Percentiles rank a stretch among this genome's conserved stretches.
Evolutionary conservation across 768 basidiomycete genomes (phyloP).

Genomic region (Leccinum obscurum): DNA sequence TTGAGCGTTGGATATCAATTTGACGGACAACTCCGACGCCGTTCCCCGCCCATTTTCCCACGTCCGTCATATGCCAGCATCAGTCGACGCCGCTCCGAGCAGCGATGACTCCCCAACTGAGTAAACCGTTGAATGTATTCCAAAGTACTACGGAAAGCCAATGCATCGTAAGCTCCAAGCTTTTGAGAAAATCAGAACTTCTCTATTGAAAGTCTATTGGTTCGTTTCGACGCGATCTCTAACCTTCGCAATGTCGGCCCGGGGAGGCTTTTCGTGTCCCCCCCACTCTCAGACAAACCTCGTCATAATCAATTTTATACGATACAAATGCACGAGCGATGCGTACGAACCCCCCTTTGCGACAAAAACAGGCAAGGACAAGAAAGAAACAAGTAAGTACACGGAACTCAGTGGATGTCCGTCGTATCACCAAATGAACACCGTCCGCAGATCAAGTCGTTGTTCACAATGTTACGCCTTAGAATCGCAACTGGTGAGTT

Average conservation of each 20-base stretch:
- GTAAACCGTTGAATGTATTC: neutral
- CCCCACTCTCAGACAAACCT: neutral
- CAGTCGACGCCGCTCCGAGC: neutral
- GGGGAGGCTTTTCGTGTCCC: neutral
- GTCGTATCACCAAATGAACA: neutral
- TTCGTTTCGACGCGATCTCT: neutral
- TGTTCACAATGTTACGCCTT: neutral
- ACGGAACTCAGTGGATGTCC: too few relatives aligned
- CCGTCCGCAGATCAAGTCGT: neutral
- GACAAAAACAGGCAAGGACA: neutral
- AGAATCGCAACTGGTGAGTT: neutral
- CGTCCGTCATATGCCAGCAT: too few relatives aligned
- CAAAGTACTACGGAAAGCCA: neutral
- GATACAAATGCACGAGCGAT: neutral
- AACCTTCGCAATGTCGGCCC: neutral
- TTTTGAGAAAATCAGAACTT: neutral
- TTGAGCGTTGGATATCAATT: neutral
- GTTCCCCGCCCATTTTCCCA: neutral
- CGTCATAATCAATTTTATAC: too few relatives aligned
- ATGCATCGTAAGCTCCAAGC: neutral
- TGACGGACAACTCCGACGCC: neutral
- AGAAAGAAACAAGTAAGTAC: neutral
- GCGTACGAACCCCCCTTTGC: neutral
- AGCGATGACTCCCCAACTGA: neutral
- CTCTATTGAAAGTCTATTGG: neutral